Conservation (phyloP, 2,329 filamentous ascomycete genomes). For the Colletotrichum spaethianum region DNA sequence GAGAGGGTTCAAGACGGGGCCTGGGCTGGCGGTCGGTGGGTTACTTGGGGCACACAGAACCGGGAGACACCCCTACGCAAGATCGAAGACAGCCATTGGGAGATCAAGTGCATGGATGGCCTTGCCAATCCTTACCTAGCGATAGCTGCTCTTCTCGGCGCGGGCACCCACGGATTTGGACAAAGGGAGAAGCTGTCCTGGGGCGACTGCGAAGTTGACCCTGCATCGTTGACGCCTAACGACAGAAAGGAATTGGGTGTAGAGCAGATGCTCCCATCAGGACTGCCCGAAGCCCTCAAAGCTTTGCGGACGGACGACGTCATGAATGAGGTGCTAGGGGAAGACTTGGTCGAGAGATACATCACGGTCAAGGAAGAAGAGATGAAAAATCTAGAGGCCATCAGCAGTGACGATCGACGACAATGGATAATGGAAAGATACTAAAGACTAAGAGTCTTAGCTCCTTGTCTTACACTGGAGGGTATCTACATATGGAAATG, state of each 20-base stretch:
- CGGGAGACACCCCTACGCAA: constrained; percentile 81
- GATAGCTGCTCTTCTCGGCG: constrained; percentile 71
- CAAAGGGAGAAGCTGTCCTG: constrained; percentile 57
- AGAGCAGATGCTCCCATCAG: constrained; percentile 65
- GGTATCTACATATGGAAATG: neutral
- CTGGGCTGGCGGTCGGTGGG: constrained; percentile 85
- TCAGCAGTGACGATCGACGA: constrained; percentile 63
- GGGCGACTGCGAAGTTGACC: constrained; percentile 69
- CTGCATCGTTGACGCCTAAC: constrained; percentile 61
- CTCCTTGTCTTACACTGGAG: neutral
- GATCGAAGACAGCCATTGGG: constrained; percentile 78
- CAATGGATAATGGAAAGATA: constrained; percentile 78
- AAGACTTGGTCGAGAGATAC: constrained; percentile 69
- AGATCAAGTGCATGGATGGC: constrained; percentile 84
- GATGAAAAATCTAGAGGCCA: constrained; percentile 61
- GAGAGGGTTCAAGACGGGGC: constrained; percentile 76
- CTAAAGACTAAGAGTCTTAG: constrained; percentile 47
- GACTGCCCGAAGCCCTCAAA: constrained; percentile 67
- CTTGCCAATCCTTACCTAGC: constrained; percentile 84
- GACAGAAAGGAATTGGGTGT: constrained; percentile 69
- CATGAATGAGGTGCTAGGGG: constrained; percentile 62
- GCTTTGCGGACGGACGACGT: constrained; percentile 63
- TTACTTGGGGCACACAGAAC: constrained; percentile 87
- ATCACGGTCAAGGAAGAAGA: constrained; percentile 72
- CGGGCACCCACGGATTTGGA: constrained; percentile 70